Base-by-base conservation (phyloP, 345 rosid genomes). In the Rhizophora mangle region DNA sequence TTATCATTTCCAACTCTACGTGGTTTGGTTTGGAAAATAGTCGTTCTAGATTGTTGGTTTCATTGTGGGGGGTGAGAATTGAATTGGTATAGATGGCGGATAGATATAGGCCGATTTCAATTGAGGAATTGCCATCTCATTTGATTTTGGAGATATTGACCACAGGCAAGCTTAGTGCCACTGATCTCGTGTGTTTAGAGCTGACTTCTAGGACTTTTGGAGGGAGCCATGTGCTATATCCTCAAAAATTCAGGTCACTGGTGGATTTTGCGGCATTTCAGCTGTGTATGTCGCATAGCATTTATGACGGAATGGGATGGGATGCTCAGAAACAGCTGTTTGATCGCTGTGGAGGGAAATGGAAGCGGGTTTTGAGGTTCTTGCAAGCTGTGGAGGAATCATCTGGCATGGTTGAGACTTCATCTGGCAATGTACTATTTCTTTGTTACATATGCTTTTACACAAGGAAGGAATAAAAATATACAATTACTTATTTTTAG, bases 281-380 rank as follows among this genome's bases (percentile, higher is more conserved):
- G 77, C 84, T 91, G n/a, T 94, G 96, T 68, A 72, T 68, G 62
- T 68, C 82, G 7, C 83, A 86, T 80, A 78, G 71, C 71, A 60
- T 84, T 8, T 91, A 88, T 64, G 75, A 37, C 10, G 87, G 86
- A 19, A 87, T 91, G 97, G 79, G 75, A 54, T 62, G 32, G 78
- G 60, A 59, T 58, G 74, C 72, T 15, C 93, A 88, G 76, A 83
- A 77, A 68, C 88, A 85, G 82, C 79, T 88, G 60, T 82, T 86
- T 74, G 93, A 91, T 21, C 85, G 95, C 20, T 91, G 98, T 62
- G 85, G 79, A 46, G 91, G 87, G 78, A 91, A 88, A 56, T 94
- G 98, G 97, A 94, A 89, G 67, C 83, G 89, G 68, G 80, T 91
- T 74, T 84, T 91, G 82, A 87, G 97, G 82, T 94, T 94, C 83